Percentiles rank a stretch among this genome's conserved stretches.
Conservation (phyloP, 2,329 filamentous ascomycete species). For the Chaetomiaceae sp. region DNA sequence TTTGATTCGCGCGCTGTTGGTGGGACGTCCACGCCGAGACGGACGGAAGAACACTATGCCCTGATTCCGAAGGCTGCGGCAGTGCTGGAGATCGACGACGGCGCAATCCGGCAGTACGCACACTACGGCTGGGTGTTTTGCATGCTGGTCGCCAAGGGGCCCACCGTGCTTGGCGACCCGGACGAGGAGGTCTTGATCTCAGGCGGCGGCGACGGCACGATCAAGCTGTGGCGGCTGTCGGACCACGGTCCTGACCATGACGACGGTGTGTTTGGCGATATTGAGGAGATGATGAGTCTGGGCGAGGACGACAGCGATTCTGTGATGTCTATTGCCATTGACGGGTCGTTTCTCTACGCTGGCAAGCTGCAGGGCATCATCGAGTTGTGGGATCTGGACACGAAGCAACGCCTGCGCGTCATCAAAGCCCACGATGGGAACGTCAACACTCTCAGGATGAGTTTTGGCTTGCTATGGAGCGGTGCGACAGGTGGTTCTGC, state of each 20-base stretch:
- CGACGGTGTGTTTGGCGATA: constrained; percentile 50
- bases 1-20: constrained; percentile 88
- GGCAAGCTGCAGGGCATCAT: constrained; percentile 82
- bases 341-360: constrained; percentile 88
- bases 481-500: constrained; percentile 84
- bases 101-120: constrained; percentile 79
- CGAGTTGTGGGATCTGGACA: constrained; percentile 96
- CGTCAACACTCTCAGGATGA: constrained; percentile 79
- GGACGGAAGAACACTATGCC: constrained; percentile 53
- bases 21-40: constrained; percentile 69
- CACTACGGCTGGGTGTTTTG: constrained; percentile 96
- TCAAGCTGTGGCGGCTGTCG: constrained; percentile 84
- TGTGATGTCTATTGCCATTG: constrained; percentile 72
- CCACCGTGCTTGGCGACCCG: constrained; percentile 58
- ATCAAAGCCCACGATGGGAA: constrained; percentile 77
- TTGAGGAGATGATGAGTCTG: constrained; percentile 62
- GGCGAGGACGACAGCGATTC: constrained; percentile 58
- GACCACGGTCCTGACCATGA: constrained; percentile 33
- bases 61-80: constrained; percentile 48
- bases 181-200: constrained; percentile 81
- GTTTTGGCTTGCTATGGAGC: constrained; percentile 78
- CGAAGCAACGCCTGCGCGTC: constrained; percentile 79
- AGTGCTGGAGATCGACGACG: constrained; percentile 72
- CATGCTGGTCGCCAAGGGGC: constrained; percentile 77
- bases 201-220: constrained; percentile 85